Evolutionary conservation across 192 early-diverging fungal genomes (phyloP), one percentile per base, ranked within the genome.

Genomic region (Coemansia sp.): DNA sequence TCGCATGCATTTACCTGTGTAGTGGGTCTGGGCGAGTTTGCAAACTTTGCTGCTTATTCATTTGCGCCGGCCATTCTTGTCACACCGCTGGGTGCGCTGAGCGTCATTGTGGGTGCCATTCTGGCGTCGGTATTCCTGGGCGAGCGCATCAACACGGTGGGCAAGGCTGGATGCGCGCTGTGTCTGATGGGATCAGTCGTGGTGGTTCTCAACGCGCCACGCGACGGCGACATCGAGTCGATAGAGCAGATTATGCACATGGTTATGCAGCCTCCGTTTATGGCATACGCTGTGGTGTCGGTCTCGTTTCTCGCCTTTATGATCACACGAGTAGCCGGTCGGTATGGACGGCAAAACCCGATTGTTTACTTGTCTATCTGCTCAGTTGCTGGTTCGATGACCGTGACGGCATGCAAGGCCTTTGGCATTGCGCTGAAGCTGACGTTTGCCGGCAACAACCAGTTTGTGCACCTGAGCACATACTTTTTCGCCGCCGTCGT

Each of bases 11-110:
- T 17, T 51, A 14, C 10, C 11, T 51, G 17, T 70, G 53, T 84
- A 93, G 91, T 97, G 95, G 88, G 89, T 5, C 67, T 94, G 28
- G 95, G 95, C 59, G 95, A 97, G 82, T 81, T 93, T 60, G 91
- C 91, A 59, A 98, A 98, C 81, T 96, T 98, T 84, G 84, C 91
- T 2, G 96, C 95, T 11, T 97, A 97, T 71, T 90, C 92, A 36
- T 97, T 92, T 86, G 94, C 93, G 46, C 95, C 95, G 2, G 93
- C 95, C 40, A 95, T 97, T 71, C 83, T 97, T 47, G 93, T 97
- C 4, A 97, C 95, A 34, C 95, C 95, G 4, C 81, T 97, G 53
- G 95, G 95, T 31, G 93, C 94, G 23, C 82, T 92, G 19, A 93
- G 90, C 69, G 94, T 95, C 28, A 85, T 97, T 60, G 87, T 93